Base-by-base conservation (phyloP, 2,329 filamentous ascomycete species). In the Alternaria tenuissima region DNA sequence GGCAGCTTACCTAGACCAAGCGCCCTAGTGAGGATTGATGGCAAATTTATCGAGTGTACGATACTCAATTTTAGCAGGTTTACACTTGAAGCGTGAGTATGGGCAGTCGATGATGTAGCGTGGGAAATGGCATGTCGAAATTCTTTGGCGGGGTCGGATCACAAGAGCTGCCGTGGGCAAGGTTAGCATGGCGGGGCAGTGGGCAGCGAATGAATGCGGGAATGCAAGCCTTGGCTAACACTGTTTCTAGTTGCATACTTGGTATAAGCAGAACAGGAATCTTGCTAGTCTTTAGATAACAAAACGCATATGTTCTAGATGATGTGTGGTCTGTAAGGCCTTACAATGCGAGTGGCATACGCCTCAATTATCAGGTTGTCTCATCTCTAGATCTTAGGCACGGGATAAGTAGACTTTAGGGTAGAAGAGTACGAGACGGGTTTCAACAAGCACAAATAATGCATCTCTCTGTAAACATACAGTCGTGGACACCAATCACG, bases 21-120 rank as follows among this genome's bases (percentile, higher is more conserved):
- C 55, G 55, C 55, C 55, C 55, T n/a, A 11, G n/a, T 46, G 16
- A 16, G 20, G 32, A 30, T 34, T 47, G 34, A 43, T 57, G 24
- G 53, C 5, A 3, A 42, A 41, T 3, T 22, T 34, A 1, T 14
- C 4, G 22, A 22, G 22, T 5, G 4, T 22, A 22, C 22, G 1
- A 22, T 22, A 22, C 4, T 22, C 4, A 5, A 22, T 4, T 5
- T 22, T 5, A 4, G 22, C 4, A 4, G 4, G 4, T 22, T 5
- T 5, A 22, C 22, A 22, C 22, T 22, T 22, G 22, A 22, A 22
- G 22, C 5, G 5, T 24, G 1, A 24, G 22, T 24, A 24, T 24
- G 1, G 22, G 1, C 5, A 24, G 22, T 24, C 5, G 5, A 24
- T 24, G 22, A 0, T 24, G 22, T 0, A 24, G 0, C 22, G 22